Evolutionary conservation across 805 yeast species (phyloP).

Genomic region (Teunomyces tritomae): DNA sequence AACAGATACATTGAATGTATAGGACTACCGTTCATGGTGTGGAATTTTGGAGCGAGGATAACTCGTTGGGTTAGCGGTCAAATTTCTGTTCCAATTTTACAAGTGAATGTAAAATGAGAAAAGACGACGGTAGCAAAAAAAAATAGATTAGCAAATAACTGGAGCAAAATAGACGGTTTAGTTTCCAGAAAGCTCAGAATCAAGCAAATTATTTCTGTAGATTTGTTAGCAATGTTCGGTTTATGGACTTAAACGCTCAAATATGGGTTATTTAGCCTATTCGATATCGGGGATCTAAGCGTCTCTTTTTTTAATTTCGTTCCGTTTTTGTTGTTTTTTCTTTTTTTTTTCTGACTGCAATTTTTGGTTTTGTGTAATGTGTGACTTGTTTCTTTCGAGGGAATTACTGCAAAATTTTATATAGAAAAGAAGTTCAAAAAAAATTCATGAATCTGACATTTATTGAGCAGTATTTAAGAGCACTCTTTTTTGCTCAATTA

Average conservation of each 20-base stretch:
- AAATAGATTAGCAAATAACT: neutral
- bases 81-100: neutral
- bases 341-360: constrained; percentile 4
- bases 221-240: neutral
- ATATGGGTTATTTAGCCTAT: neutral
- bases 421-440: neutral
- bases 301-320: constrained; percentile 3
- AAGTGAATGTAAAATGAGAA: constrained; percentile 2
- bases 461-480: too few relatives aligned
- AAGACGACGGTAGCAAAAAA: constrained; percentile 3
- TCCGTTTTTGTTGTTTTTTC: constrained; percentile 4
- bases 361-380: constrained; percentile 3
- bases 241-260: neutral
- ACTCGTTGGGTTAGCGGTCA: constrained; percentile 4
- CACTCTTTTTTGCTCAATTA: too few relatives aligned
- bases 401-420: neutral
- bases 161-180: neutral
- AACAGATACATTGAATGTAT: constrained; percentile 8
- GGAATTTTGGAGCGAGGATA: neutral
- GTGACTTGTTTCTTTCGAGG: neutral
- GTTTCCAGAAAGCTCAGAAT: neutral
- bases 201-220: neutral
- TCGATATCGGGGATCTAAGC: constrained; percentile 1
- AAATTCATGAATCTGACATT: neutral
- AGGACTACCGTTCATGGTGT: constrained; percentile 9